Base-by-base conservation (phyloP, 768 basidiomycete species). In the Hydnomerulius pinastri region DNA sequence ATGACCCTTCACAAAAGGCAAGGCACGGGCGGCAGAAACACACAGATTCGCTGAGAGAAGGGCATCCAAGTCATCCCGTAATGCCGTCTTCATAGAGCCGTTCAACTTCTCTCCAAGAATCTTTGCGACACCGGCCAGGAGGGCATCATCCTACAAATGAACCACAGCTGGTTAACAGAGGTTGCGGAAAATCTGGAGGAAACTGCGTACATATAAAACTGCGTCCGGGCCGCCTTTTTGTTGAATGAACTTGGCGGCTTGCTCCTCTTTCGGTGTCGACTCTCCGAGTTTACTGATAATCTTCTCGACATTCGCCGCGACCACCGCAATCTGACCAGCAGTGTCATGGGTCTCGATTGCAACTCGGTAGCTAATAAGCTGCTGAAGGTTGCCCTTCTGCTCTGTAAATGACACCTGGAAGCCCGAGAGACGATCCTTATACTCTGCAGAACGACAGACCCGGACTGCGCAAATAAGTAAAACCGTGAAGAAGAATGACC, bases 61-160 rank as follows among this genome's bases (percentile, higher is more conserved):
- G 33, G 53, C 58, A 6, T 59, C 55, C 8, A 59, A 46, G 12
- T 51, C 50, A 20, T 53, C 38, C 9, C 46, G 37, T 30, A 59
- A 12, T 18, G 27, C 43, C 6, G 41, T 45, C 13, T 54, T 47
- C 15, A 48, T 46, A 23, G 49, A 44, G 4, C 48, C 41, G 18
- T 48, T 51, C n/a, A 51, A 18, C 20, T 40, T 51, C 10, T 39
- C 21, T 6, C 43, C 39, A 18, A 54, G 40, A 53, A 41, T 4
- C 46, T 24, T 3, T 49, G 51, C 58, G 8, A 59, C 32, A 4
- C 15, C 15, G 30, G 30, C 15, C 30, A 32, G 15, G 15, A 32
- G 30, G 30, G 30, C 30, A 8, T 15, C 30, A 32, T 32, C 30
- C 30, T 32, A 32, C 30, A 32, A 32, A 8, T 32, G 15, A 8